Evolutionary conservation across 2,329 filamentous ascomycete species (phyloP).

Genomic region (Akanthomyces muscarius): DNA sequence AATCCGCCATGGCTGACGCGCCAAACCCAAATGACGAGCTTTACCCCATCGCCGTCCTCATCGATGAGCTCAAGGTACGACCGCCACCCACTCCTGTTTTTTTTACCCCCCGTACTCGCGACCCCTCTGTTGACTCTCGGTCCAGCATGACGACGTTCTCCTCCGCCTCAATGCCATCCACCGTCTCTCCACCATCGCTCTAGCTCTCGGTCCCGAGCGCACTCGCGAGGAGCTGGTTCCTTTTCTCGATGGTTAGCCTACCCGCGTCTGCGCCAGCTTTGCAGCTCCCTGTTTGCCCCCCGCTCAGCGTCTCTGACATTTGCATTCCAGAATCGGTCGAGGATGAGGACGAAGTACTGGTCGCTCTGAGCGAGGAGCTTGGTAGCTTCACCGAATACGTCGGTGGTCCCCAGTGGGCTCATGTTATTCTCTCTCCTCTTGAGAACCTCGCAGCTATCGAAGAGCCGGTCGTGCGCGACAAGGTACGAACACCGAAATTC

Average conservation of each 20-base stretch:
- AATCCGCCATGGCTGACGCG: slow-evolving; percentile 77
- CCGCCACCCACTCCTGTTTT: slow-evolving; percentile 7
- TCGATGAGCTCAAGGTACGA: slow-evolving; percentile 95
- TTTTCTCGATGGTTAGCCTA: slow-evolving; percentile 89
- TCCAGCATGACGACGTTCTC: slow-evolving; percentile 94
- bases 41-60: slow-evolving; percentile 98
- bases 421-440: slow-evolving; percentile 92
- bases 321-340: slow-evolving; percentile 80
- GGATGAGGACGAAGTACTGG: slow-evolving; percentile 97
- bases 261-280: slow-evolving; percentile 20
- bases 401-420: slow-evolving; percentile 86
- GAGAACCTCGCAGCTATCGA: slow-evolving; percentile 99
- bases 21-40: slow-evolving; percentile 94
- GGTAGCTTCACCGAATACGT: slow-evolving; percentile 97
- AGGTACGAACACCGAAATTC: slow-evolving; percentile 54
- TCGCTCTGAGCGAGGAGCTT: slow-evolving; percentile 93
- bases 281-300: slow-evolving; percentile 19
- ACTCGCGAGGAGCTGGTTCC: slow-evolving; percentile 98
- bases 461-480: slow-evolving; percentile 94
- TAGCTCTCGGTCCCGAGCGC: slow-evolving; percentile 91
- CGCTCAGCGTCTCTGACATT: slow-evolving; percentile 21
- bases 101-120: slow-evolving; percentile 22
- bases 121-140: slow-evolving; percentile 27
- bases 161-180: slow-evolving; percentile 98
- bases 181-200: slow-evolving; percentile 94